Base-by-base conservation (phyloP, 2,329 filamentous ascomycete genomes). In the Calonectria pteridis region DNA sequence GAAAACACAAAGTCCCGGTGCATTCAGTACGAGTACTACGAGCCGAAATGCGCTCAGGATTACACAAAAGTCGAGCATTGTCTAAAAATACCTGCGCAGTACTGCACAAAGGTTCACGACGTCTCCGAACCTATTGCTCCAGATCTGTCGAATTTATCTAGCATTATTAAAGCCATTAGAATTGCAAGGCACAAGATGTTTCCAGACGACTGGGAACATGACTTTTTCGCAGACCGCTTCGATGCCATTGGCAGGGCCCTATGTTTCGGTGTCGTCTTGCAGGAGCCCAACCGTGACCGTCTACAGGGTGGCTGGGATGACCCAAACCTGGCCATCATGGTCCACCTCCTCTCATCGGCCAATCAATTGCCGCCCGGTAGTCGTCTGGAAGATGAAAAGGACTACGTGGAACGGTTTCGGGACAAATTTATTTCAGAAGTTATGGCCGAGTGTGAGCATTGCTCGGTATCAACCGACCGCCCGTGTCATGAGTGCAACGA, bases 51-150 rank as follows among this genome's bases (percentile, higher is more conserved):
- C 20, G 28, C 35, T 3, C 43, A 23, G 13, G 29, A 65, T 20
- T 59, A 63, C 9, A 73, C 72, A 43, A 74, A 69, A 31, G 23
- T 75, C 6, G 72, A 75, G n/a, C 73, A 70, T 29, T 74, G 72
- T 9, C 72, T 76, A 16, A 72, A 65, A 37, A 23, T 78, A 2
- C 63, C 66, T 6, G 64, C 70, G 4, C 69, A 73, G 46, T 75
- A 69, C 33, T 77, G 74, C 33, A 64, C 63, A 14, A 63, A 37
- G 0, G 46, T 78, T 13, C 16, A 35, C 11, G 35, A 75, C 33
- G 74, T 76, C 7, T 78, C 76, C 0, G 51, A 75, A 20, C 76
- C 75, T 23, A 68, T 77, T 18, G 74, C 63, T 16, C 35, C 76
- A 2, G 75, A 69, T 16, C 23, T 78, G 29, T 68, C 66, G 4